Percentiles rank a stretch among this genome's conserved stretches.
Conservation (phyloP, 768 basidiomycete species). For the Panaeolus papilionaceus region DNA sequence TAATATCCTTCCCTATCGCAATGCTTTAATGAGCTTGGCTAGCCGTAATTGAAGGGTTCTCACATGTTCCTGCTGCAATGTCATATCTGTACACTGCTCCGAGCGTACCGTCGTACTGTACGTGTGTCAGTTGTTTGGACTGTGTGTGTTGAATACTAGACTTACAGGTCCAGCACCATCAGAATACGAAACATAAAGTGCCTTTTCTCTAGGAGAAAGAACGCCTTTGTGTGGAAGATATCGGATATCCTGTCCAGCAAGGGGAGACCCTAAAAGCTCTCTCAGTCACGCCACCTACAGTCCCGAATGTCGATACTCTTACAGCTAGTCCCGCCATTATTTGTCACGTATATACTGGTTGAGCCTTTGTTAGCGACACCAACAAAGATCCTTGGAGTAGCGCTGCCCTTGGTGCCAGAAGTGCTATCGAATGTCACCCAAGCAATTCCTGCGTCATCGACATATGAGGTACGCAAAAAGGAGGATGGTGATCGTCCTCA, state of each 20-base stretch:
- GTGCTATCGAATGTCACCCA: constrained; percentile 71
- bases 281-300: not conserved
- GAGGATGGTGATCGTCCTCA: constrained; percentile 18
- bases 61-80: constrained; percentile 56
- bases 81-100: constrained; percentile 59
- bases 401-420: constrained; percentile 55
- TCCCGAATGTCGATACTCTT: constrained; percentile 22
- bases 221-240: constrained; percentile 74
- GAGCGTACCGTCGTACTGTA: constrained; percentile 58
- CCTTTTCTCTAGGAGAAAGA: constrained; percentile 59
- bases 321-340: constrained; percentile 65
- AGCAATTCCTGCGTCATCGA: constrained; percentile 44
- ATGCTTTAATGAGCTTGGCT: not conserved
- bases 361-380: constrained; percentile 66
- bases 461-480: not conserved
- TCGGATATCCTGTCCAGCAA: constrained; percentile 62
- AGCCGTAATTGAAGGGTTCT: constrained; percentile 17
- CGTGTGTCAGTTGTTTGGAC: not conserved
- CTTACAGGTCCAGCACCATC: constrained; percentile 65
- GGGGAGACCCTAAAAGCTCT: constrained; percentile 51
- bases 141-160: not conserved
- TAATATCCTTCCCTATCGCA: constrained; percentile 60
- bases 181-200: constrained; percentile 65
- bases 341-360: constrained; percentile 60
- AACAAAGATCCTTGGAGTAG: constrained; percentile 71